Base-by-base conservation (phyloP, 306 rosid genomes). In the Fragaria nilgerrensis region DNA sequence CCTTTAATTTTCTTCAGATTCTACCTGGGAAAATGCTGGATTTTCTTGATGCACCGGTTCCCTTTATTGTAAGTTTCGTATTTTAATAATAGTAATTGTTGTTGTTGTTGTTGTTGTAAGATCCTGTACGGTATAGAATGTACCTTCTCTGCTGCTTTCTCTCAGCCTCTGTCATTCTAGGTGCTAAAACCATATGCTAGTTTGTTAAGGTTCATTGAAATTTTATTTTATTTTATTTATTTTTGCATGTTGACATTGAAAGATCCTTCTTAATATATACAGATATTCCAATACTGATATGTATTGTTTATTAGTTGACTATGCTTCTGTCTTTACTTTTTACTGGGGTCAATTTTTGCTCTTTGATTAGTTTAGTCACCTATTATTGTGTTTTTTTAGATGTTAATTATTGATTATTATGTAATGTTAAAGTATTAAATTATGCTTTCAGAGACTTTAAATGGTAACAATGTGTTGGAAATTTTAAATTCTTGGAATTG, bases 41-140 rank as follows among this genome's bases (percentile, higher is more conserved):
- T 78, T 93, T 95, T 89, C 93, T 95, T 75, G 99, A 92, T 72
- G 99, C 97, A 41, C 99, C 98, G 70, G 97, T 95, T 82, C 99
- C 99, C 59, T 95, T 87, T 75, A 89, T 95, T 77, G 99, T 95
- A 86, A 90, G 99, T 82, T 73, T 73, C 55, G 16, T 29, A n/a
- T 22, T 29, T 39, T 76, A 29, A 25, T 49, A 49, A 5, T 49
- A 14, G 16, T 49, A 15, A 15, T 49, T 49, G 1, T 39, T 39
- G 43, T 13, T 47, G 16, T 17, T 50, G 19, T 16, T 16, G 5
- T 44, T 5, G 27, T 20, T 39, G 20, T 81, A 27, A 13, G 19
- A 34, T 3, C 41, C 32, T 75, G 14, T 29, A 61, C 13, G 7
- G 4, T 5, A 48, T n/a, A 44, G 4, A 39, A 0, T 43, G 6